These are phyloP conservation scores for Eucalyptus regnans DNA, from an alignment of 345 rosid genomes.

Conservation along the genomic window DNA sequence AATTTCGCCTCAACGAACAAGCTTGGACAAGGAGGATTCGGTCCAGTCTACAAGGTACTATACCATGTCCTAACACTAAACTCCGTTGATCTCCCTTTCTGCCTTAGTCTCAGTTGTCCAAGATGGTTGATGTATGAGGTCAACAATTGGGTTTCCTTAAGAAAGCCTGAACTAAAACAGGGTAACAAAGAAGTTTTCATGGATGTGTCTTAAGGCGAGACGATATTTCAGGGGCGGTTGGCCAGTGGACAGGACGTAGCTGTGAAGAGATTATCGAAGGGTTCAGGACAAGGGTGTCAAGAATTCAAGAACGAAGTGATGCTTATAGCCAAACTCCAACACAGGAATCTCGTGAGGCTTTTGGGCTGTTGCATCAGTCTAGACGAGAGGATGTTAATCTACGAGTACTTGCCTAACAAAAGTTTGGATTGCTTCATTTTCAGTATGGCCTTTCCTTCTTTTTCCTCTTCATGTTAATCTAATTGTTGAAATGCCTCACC, in stretches of 20 bases:
- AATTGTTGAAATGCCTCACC: no score
- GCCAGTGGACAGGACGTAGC: neutral
- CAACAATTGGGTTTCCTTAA: neutral
- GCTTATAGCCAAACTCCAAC: neutral
- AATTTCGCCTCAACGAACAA: neutral
- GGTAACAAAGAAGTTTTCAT: neutral
- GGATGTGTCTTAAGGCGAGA: neutral
- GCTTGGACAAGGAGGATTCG: neutral
- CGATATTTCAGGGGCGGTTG: neutral
- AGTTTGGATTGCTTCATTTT: neutral
- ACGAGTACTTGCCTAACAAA: neutral
- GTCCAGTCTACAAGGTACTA: neutral
- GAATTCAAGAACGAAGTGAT: neutral
- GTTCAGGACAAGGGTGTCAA: neutral
- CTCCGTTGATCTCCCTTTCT: neutral
- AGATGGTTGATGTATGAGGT: neutral
- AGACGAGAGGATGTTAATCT: neutral
- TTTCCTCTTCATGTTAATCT: neutral
- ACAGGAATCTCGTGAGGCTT: neutral
- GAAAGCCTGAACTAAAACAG: neutral
- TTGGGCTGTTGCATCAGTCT: neutral
- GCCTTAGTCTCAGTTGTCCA: neutral
- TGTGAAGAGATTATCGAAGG: neutral
- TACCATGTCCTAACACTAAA: neutral
- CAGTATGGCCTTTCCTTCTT: neutral